phyloP scores from a whole-genome alignment of 495 filamentous ascomycete genomes.

The Pyrenopolyporus hunteri region DNA sequence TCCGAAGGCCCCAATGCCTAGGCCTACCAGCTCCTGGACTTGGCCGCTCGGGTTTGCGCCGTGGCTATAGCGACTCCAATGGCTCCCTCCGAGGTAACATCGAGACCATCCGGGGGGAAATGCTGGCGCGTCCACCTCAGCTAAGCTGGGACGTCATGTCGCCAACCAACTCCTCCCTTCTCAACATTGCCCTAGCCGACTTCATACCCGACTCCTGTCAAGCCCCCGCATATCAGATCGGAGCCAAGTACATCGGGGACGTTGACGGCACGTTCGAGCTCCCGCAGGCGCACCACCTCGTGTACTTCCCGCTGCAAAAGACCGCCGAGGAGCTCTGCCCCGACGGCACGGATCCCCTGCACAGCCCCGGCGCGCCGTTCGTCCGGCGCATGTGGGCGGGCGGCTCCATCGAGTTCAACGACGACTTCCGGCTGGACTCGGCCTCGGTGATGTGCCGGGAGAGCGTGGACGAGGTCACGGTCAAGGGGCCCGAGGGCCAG shows the following conservation, averaged over 20 bases:
- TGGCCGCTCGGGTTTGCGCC: background rate
- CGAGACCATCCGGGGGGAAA: conserved; percentile 29
- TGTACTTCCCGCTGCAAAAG: conserved; percentile 71
- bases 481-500: conserved; percentile 28
- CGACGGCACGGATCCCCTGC: conserved; percentile 76
- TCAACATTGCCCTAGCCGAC: conserved; percentile 66
- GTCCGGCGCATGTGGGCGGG: conserved; percentile 82
- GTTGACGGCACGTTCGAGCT: conserved; percentile 33
- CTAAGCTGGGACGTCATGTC: conserved; percentile 68
- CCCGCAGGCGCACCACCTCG: conserved; percentile 72
- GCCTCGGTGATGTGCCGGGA: conserved; percentile 65
- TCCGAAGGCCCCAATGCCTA: conserved; percentile 1
- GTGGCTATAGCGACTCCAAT: conserved; percentile 19
- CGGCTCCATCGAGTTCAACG: conserved; percentile 55
- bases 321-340: conserved; percentile 59
- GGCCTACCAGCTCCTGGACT: background rate
- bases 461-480: conserved; percentile 62
- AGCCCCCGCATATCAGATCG: background rate
- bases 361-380: conserved; percentile 69
- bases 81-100: conserved; percentile 1
- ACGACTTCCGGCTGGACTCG: conserved; percentile 54
- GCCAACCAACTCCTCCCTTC: conserved; percentile 67
- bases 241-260: background rate
- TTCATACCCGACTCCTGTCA: conserved; percentile 52
- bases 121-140: conserved; percentile 57